These are phyloP conservation scores for Diospyros lotus DNA, from an alignment of 148 eudicot genomes.

Conservation along the genomic window DNA sequence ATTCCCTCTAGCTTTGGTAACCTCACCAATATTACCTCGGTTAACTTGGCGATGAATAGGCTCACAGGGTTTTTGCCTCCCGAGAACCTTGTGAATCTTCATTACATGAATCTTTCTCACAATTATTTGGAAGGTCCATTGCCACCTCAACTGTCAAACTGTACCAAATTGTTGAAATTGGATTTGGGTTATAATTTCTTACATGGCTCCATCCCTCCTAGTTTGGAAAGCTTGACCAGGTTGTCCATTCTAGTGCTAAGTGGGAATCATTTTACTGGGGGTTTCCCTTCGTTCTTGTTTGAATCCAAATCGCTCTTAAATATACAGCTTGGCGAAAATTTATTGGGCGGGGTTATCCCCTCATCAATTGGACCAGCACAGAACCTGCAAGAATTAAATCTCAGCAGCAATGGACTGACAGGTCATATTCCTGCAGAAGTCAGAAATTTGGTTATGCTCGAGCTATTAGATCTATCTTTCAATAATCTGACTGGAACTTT, in stretches of 20 bases:
- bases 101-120: constrained; percentile 42
- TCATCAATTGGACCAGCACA: constrained; percentile 29
- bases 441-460: constrained; percentile 36
- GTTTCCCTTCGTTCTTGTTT: constrained; percentile 47
- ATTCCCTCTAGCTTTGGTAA: constrained; percentile 50
- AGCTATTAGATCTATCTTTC: constrained; percentile 47
- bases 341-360: constrained; percentile 58
- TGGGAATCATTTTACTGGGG: constrained; percentile 57
- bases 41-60: constrained; percentile 55
- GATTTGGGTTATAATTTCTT: constrained; percentile 50
- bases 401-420: constrained; percentile 49
- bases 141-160: constrained; percentile 52
- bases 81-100: constrained; percentile 48
- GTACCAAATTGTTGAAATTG: constrained; percentile 32
- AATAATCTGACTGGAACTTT: constrained; percentile 63
- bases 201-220: constrained; percentile 53
- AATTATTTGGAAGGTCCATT: constrained; percentile 54
- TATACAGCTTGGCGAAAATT: constrained; percentile 61
- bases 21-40: constrained; percentile 35
- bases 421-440: constrained; percentile 51
- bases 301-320: constrained; percentile 34
- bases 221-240: constrained; percentile 34
- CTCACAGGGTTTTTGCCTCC: constrained; percentile 51
- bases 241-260: constrained; percentile 43
- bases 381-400: constrained; percentile 45